Evolutionary conservation across 2,329 filamentous ascomycete genomes (phyloP).

Genomic region (Trichophyton verrucosum): DNA sequence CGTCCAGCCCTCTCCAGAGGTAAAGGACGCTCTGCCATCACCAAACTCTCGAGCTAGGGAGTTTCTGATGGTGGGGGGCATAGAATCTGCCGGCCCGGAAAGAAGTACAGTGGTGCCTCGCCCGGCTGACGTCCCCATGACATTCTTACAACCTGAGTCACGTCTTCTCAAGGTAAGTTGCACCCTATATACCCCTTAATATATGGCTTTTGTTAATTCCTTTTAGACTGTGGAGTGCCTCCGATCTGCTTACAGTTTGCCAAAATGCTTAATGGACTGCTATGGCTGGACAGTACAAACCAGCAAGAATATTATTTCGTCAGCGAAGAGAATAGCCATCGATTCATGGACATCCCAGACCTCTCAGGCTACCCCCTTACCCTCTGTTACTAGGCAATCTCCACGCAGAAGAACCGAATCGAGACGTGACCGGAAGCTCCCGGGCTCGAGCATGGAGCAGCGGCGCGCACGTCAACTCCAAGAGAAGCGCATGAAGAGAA

Average conservation of each 20-base stretch:
- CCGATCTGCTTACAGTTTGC: background rate
- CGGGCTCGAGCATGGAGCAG: background rate
- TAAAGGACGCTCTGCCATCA: background rate
- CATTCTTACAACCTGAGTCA: background rate
- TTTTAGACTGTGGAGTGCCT: background rate
- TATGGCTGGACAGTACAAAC: background rate
- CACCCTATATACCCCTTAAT: background rate
- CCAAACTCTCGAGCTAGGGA: background rate
- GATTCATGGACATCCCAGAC: background rate
- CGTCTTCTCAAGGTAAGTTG: background rate
- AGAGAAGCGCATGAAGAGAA: background rate
- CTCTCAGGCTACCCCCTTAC: background rate
- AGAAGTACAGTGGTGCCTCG: background rate
- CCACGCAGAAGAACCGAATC: background rate
- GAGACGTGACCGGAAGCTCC: background rate
- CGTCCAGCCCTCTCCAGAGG: background rate
- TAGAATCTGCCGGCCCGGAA: background rate
- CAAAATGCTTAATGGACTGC: background rate
- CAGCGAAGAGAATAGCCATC: slow-evolving; percentile 1
- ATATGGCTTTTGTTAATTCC: background rate
- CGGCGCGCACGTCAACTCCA: background rate
- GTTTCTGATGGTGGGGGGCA: background rate
- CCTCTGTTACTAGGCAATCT: background rate
- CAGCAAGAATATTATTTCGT: background rate
- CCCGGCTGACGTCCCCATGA: background rate